Evolutionary conservation across 176 grass and related monocot species (phyloP), one percentile per base, ranked within the genome.

Genomic region (Bromus sterilis): DNA sequence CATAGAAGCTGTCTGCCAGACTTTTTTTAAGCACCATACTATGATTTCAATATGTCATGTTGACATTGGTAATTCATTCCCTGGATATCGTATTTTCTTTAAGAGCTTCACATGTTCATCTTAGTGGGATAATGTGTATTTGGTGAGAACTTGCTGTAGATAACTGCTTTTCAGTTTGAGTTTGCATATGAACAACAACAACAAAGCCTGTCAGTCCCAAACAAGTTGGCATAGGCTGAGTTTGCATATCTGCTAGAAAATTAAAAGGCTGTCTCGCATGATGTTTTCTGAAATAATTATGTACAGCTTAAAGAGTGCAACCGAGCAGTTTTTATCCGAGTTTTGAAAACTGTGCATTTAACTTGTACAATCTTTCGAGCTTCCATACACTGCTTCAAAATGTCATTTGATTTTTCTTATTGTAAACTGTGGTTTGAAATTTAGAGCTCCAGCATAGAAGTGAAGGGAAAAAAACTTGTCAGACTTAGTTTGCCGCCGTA

Each of bases 371-470:
- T 71, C 2, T 13, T 74, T 73, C 8, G 55, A 26, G 56, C 44
- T 15, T 65, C 28, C 9, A 18, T 25, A 28, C 28, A 28, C 12
- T 4, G 32, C 4, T 74, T 43, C 51, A 33, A 62, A 60, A 40
- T 63, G 10, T 31, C 37, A n/a, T n/a, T n/a, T n/a, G n/a, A n/a
- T n/a, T n/a, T n/a, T n/a, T n/a, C n/a, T n/a, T n/a, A n/a, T n/a
- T n/a, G n/a, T n/a, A n/a, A 78, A 67, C 6, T 58, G 58, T 67
- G 78, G 14, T 32, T 43, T 66, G 26, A 74, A 78, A 73, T 46
- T 46, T 58, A 37, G 66, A 55, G 31, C 2, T 59, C 29, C 26
- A 44, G n/a, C 5, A 24, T 80, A 71, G 13, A 55, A 40, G 4
- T 32, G 9, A 25, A 40, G n/a, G 58, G 21, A 56, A 28, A 4